Evolutionary conservation across 371 early-diverging fungal species (phyloP), one percentile per base, ranked within the genome.

Genomic region (Mucor piriformis): DNA sequence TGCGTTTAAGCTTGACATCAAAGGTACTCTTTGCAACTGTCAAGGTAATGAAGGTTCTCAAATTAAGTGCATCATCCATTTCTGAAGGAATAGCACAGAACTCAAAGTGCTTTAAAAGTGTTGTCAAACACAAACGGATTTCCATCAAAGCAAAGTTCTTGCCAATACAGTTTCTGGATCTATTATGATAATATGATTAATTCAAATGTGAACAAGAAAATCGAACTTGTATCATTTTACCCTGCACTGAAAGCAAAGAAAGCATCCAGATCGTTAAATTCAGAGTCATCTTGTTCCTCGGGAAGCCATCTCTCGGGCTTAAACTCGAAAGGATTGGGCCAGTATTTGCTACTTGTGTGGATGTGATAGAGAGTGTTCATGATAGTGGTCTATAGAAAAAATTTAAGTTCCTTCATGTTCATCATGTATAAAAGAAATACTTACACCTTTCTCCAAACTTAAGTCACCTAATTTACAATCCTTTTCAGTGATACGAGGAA

Each of bases 141-240:
- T 82, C 83, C 59, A 72, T 72, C 37, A 63, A 44, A 13, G 77
- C 79, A 71, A 82, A 80, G 61, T 70, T 74, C 56, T 76, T 82
- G 37, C 83, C 83, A 38, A 80, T 73, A 49, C 83, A 82, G 50
- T 78, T 78, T 24, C 83, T 63, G 24, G 79, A 68, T 10, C 74
- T 70, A 59, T 18, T 37, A 15, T 23, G 33, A 33, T 13, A 6
- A 23, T n/a, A 38, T 51, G 24, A 51, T 3, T 11, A 33, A n/a
- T 18, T 16, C 23, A 5, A 11, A 21, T 6, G 11, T 20, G n/a
- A 21, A 13, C 3, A 35, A n/a, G 16, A 29, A 32, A 4, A n/a
- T n/a, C n/a, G n/a, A 15, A 27, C 15, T 43, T 29, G 46, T 43
- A 7, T 40, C 6, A n/a, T 20, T 67, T 63, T 50, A 72, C 70